Evolutionary conservation across 371 early-diverging fungal genomes (phyloP).

Genomic region (Mortierella sp.): DNA sequence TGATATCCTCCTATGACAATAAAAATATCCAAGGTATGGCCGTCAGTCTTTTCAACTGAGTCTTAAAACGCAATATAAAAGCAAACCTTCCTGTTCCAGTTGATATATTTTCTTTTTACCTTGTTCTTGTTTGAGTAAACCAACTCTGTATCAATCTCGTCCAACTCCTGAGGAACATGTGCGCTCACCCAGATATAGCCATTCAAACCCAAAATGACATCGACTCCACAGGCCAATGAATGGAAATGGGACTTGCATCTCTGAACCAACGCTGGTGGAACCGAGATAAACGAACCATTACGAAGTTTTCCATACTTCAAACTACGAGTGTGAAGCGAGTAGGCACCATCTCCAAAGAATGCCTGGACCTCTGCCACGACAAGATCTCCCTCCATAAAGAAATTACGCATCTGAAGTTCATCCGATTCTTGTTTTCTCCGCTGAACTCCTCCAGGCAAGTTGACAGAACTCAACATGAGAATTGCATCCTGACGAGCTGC

Average conservation of each 20-base stretch:
- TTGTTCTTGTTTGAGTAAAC: slow-evolving; percentile 87
- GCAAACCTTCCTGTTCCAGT: neutral
- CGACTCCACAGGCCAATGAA: slow-evolving; percentile 86
- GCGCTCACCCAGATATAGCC: slow-evolving; percentile 97
- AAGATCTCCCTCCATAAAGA: slow-evolving; percentile 96
- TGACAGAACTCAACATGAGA: slow-evolving; percentile 93
- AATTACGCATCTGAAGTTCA: slow-evolving; percentile 98
- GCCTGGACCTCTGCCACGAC: slow-evolving; percentile 97
- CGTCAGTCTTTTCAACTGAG: too few species aligned
- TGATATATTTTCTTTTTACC: slow-evolving; percentile 53
- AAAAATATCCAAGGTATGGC: neutral
- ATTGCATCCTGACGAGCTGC: slow-evolving; percentile 92
- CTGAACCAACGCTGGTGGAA: slow-evolving; percentile 88
- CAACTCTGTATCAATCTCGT: slow-evolving; percentile 63
- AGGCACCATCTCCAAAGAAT: slow-evolving; percentile 89
- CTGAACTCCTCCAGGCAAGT: slow-evolving; percentile 97
- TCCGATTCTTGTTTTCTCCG: slow-evolving; percentile 98
- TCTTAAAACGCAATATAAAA: neutral
- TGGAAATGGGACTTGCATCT: slow-evolving; percentile 95
- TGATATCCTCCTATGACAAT: slow-evolving; percentile 59
- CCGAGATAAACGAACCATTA: slow-evolving; percentile 89
- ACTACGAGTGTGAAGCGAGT: slow-evolving; percentile 95
- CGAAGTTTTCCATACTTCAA: slow-evolving; percentile 97
- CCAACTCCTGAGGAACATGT: slow-evolving; percentile 66
- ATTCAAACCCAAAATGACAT: slow-evolving; percentile 95